Evolutionary conservation across 306 rosid genomes (phyloP).

Genomic region (Rosa persica): DNA sequence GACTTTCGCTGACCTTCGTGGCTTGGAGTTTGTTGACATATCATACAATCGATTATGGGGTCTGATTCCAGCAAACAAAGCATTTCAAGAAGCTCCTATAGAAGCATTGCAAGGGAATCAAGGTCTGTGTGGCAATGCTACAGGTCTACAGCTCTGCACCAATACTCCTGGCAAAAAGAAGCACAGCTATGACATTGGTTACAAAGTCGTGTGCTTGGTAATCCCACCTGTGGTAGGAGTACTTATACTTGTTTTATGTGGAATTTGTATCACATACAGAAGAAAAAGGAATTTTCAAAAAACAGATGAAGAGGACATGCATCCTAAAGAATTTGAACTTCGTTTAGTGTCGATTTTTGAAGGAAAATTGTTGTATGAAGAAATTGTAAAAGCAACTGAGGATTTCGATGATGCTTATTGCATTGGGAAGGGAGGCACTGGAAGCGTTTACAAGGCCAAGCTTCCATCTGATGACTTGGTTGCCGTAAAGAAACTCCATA

Average conservation of each 20-base stretch:
- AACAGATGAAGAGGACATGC: neutral
- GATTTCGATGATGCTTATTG: conserved; percentile 28
- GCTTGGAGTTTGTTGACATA: conserved; percentile 26
- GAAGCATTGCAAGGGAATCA: conserved; percentile 33
- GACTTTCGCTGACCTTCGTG: neutral
- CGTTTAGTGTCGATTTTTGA: conserved; percentile 22
- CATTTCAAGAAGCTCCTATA: conserved; percentile 16
- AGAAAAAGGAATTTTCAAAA: neutral
- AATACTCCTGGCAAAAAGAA: neutral
- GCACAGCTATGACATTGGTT: neutral
- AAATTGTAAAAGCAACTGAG: conserved; percentile 38
- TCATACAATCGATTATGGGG: conserved; percentile 32
- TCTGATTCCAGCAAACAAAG: conserved; percentile 26
- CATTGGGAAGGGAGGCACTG: conserved; percentile 39
- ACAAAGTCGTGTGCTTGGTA: neutral
- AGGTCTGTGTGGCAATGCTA: conserved; percentile 35
- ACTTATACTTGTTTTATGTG: neutral
- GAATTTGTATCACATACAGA: neutral
- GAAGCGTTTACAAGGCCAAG: conserved; percentile 38
- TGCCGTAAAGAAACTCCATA: conserved; percentile 41
- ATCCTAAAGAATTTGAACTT: conserved; percentile 5
- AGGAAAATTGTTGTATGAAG: conserved; percentile 32
- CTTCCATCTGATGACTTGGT: conserved; percentile 28
- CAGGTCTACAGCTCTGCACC: conserved; percentile 14
- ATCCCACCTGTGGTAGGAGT: conserved; percentile 4